Evolutionary conservation across 108 stramenopile genomes (phyloP).

Genomic region (Cylindrotheca closterium): DNA sequence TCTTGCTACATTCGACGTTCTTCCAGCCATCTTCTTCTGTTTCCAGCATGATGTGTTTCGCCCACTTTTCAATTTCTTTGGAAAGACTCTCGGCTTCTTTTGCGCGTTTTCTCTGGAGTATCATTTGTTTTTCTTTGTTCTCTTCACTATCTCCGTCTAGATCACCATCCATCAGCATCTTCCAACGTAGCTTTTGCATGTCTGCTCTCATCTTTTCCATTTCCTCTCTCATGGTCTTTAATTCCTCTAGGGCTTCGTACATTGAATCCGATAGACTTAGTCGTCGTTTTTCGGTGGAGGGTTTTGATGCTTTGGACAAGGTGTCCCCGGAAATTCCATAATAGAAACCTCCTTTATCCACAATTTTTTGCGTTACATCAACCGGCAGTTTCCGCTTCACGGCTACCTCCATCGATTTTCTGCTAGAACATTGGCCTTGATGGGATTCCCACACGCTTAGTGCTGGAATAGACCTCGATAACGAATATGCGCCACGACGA

Average conservation of each 20-base stretch:
- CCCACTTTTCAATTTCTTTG: slow-evolving; percentile 73
- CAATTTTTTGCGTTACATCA: not conserved
- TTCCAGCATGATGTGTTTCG: slow-evolving; percentile 36
- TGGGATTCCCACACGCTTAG: not conserved
- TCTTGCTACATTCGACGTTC: slow-evolving; percentile 63
- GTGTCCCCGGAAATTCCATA: slow-evolving; percentile 28
- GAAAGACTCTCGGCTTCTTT: slow-evolving; percentile 54
- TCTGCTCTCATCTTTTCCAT: slow-evolving; percentile 72
- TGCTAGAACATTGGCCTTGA: not conserved
- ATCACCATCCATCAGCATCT: slow-evolving; percentile 27
- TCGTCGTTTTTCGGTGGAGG: slow-evolving; percentile 4
- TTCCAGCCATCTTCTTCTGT: slow-evolving; percentile 71
- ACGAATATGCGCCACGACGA: slow-evolving; percentile 5
- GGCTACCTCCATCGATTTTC: not conserved
- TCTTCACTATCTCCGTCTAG: slow-evolving; percentile 17
- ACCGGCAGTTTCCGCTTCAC: not conserved
- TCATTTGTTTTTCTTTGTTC: slow-evolving; percentile 20
- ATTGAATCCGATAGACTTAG: slow-evolving; percentile 40
- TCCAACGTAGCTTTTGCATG: slow-evolving; percentile 46
- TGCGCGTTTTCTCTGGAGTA: slow-evolving; percentile 19
- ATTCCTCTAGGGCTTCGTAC: slow-evolving; percentile 60
- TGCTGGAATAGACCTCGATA: slow-evolving; percentile 13
- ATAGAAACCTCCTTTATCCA: slow-evolving; percentile 23
- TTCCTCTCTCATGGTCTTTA: slow-evolving; percentile 68
- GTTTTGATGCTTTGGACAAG: slow-evolving; percentile 6